phyloP scores from a whole-genome alignment of 2,329 filamentous ascomycete species.

The Corynespora cassiicola region DNA sequence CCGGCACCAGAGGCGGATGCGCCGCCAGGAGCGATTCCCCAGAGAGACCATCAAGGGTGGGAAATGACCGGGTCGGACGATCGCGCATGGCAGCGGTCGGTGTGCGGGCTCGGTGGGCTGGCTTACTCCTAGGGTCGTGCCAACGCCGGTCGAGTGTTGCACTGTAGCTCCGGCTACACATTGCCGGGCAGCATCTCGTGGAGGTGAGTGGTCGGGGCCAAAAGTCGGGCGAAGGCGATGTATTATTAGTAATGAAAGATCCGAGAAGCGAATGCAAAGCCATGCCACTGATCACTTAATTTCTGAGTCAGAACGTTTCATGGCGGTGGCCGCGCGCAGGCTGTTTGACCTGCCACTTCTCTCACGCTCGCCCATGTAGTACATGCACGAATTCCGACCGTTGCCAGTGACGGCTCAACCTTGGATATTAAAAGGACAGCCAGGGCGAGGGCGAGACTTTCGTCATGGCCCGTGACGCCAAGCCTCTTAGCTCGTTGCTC shows the following conservation, averaged over 20 bases:
- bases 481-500: too few species aligned
- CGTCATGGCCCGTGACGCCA: too few species aligned
- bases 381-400: not conserved
- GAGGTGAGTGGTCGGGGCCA: conserved; percentile 12
- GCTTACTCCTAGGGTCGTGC: conserved; percentile 6
- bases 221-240: conserved; percentile 10
- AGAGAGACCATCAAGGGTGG: conserved; percentile 7
- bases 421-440: conserved; percentile 2
- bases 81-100: conserved; percentile 20
- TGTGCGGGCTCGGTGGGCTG: conserved; percentile 12
- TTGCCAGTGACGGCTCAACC: not conserved
- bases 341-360: not conserved
- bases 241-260: conserved; percentile 22
- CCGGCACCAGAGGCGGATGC: conserved; percentile 34
- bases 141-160: conserved; percentile 10
- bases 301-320: conserved; percentile 22
- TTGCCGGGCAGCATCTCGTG: conserved; percentile 17
- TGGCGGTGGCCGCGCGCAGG: conserved; percentile 2
- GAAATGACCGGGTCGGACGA: conserved; percentile 19
- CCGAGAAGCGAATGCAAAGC: conserved; percentile 14
- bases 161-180: conserved; percentile 12
- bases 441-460: not conserved
- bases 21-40: conserved; percentile 15
- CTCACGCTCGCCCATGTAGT: not conserved
- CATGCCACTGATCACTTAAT: conserved; percentile 7